Evolutionary conservation across 331 rosid species (phyloP), one percentile per base, ranked within the genome.

Genomic region (Cucumis variabilis): DNA sequence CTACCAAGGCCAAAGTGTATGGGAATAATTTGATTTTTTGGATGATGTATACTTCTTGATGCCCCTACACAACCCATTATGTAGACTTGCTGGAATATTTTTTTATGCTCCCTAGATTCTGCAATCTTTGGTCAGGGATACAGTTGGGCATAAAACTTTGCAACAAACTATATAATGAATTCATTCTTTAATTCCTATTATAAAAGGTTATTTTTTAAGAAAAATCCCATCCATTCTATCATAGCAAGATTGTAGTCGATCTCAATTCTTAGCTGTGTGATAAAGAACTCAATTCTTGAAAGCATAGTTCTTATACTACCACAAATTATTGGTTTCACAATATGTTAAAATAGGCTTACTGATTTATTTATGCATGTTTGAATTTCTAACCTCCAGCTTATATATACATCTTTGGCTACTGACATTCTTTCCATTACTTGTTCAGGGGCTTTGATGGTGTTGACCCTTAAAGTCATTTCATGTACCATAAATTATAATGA

Each of bases 401-500:
- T 81, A 53, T 71, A 20, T 55, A 41, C 11, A 14, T 48, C 12
- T 51, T 71, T 85, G 24, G 69, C 74, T 86, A 62, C 46, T 65
- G 72, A 25, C 33, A 62, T 24, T 82, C 71, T 62, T 84, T 27
- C 74, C 19, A 60, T 33, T 20, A 17, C n/a, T 67, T 85, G 21
- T 66, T 50, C 87, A 96, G 99, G 99, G 83, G 98, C 99, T 6
- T 89, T 98, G 70, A 98, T 98, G 99, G 99, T 98, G 55, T 91
- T 96, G 90, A 93, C 97, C 67, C 88, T 98, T 90, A 98, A 98
- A 90, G 99, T 94, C 68, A 94, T 97, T 70, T 98, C 99, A 0
- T 94, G 98, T 87, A 88, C 99, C 27, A 94, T 96, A 80, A 98
- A 98, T 88, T 98, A 98, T 48, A 98, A 96, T 46, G 99, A 98